Base-by-base conservation (phyloP, 2,329 filamentous ascomycete genomes). In the Aureobasidium sp. region DNA sequence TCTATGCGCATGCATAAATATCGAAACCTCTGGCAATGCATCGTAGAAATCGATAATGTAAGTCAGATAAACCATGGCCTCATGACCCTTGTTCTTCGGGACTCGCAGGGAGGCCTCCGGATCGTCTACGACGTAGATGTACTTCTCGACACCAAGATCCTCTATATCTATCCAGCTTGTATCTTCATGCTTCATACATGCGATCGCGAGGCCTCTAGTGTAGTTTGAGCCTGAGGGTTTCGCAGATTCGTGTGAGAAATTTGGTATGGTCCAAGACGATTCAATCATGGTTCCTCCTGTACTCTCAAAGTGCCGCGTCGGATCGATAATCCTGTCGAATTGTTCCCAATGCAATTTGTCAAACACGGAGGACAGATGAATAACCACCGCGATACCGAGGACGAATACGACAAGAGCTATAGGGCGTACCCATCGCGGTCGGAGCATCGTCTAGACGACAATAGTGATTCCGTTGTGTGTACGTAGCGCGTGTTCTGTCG, bases 31-130 rank as follows among this genome's bases (percentile, higher is more conserved):
- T 3, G 87, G 83, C 5, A 91, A 81, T 4, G 80, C 71, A 68
- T 90, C 82, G 77, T 91, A 91, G 74, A 86, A 83, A 73, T 89
- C 87, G 71, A 89, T 84, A 71, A 91, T 83, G 75, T 88, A 90
- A 45, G 82, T 86, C 43, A 90, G 80, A 72, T 91, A 90, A 10
- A 88, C 83, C 77, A 88, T 85, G 40, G 86, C 88, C 76, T 91
- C 89, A 71, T 89, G 86, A 40, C 89, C 89, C 74, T 89, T 89
- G 71, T 87, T 87, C 47, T 82, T 80, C 0, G 85, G 84, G 1
- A 85, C 82, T 66, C 85, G 84, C 27, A 84, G 78, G 18, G 75
- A 73, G 4, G 84, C 84, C 1, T 71, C 74, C 8, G 77, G 76
- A 69, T 87, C 81, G 69, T 88, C 82, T 31, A 82, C 84, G n/a